Conservation (phyloP, 2,329 filamentous ascomycete species). For the Xylaria sp. region DNA sequence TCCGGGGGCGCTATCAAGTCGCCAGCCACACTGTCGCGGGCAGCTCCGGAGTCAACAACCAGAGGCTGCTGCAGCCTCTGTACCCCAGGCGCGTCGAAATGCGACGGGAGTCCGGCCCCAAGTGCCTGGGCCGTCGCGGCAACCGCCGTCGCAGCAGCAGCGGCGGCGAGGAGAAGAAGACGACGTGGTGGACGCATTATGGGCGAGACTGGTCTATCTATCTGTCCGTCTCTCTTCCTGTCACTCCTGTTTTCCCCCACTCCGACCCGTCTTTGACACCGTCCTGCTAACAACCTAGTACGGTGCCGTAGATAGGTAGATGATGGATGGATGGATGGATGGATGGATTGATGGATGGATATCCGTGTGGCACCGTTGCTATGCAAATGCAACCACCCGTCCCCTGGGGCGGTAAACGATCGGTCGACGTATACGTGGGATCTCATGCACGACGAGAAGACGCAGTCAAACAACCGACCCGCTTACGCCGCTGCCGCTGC, state of each 20-base stretch:
- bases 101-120: not conserved
- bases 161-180: too few species aligned
- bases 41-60: not conserved
- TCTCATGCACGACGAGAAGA: slow-evolving; percentile 20
- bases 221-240: too few species aligned
- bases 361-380: slow-evolving; percentile 21
- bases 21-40: slow-evolving; percentile 17
- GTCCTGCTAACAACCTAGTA: too few species aligned
- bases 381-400: slow-evolving; percentile 25
- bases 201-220: slow-evolving; percentile 10
- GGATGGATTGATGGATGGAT: slow-evolving; percentile 8
- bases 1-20: slow-evolving; percentile 28
- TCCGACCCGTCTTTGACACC: not conserved
- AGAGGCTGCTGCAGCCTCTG: slow-evolving; percentile 35
- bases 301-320: too few species aligned
- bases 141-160: slow-evolving; percentile 14
- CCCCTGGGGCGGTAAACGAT: not conserved
- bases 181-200: slow-evolving; percentile 15
- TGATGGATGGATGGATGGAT: too few species aligned
- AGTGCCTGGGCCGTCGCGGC: slow-evolving; percentile 9
- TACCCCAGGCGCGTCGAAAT: slow-evolving; percentile 7
- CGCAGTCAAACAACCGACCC: not conserved
- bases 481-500: not conserved
- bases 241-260: not conserved
- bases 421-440: not conserved